phyloP scores from a whole-genome alignment of 129 eudicot genomes.

The Heracleum sosnowskyi region DNA sequence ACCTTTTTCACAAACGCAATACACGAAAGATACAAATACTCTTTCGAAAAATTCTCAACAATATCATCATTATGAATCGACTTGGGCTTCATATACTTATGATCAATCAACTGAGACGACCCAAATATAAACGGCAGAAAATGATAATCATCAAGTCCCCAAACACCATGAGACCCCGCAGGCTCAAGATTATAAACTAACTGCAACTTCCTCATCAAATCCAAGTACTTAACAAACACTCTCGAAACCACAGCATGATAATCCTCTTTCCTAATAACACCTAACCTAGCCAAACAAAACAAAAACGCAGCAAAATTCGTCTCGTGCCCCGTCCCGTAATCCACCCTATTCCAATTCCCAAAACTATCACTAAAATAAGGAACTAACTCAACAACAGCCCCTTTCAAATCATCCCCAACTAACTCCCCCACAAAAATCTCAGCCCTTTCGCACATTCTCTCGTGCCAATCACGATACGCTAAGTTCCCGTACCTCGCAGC shows the following conservation, averaged over 20 bases:
- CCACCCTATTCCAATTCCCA: constrained; percentile 74
- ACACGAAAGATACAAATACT: constrained; percentile 80
- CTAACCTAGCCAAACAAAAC: constrained; percentile 64
- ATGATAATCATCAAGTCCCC: constrained; percentile 98
- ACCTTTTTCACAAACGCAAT: constrained; percentile 84
- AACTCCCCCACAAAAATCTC: constrained; percentile 40
- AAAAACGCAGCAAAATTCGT: constrained; percentile 94
- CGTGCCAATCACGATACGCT: constrained; percentile 72
- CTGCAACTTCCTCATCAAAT: constrained; percentile 80
- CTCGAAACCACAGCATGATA: constrained; percentile 68
- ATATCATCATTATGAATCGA: constrained; percentile 91
- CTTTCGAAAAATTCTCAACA: constrained; percentile 67
- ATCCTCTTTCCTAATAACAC: constrained; percentile 66
- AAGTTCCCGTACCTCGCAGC: constrained; percentile 72
- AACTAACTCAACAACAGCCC: constrained; percentile 52
- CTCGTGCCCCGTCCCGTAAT: constrained; percentile 95
- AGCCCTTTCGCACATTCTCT: constrained; percentile 42
- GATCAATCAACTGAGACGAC: constrained; percentile 82
- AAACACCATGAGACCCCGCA: constrained; percentile 97
- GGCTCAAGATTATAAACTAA: constrained; percentile 69
- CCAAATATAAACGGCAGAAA: constrained; percentile 87
- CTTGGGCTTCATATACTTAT: constrained; percentile 94
- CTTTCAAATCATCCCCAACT: constrained; percentile 34
- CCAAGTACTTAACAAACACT: constrained; percentile 78
- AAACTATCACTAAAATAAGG: constrained; percentile 87